Conservation (phyloP, 768 basidiomycete species). For the Tulasnella sp. region DNA sequence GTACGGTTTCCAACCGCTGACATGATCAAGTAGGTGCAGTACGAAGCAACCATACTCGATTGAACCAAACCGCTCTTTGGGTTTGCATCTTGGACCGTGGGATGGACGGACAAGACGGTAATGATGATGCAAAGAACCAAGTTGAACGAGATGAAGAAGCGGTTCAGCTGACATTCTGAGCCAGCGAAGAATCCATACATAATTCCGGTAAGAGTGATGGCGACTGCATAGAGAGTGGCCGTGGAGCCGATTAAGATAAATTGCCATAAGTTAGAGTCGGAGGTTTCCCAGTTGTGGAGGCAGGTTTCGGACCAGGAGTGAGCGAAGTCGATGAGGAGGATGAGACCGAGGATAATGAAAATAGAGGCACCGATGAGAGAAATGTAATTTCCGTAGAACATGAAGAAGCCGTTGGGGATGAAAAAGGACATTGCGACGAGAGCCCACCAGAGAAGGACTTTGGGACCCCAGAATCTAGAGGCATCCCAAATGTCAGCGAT, state of each 20-base stretch:
- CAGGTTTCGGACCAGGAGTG: constrained; percentile 98
- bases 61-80: constrained; percentile 92
- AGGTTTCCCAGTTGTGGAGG: constrained; percentile 87
- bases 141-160: constrained; percentile 96
- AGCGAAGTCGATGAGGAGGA: constrained; percentile 95
- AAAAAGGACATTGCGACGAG: constrained; percentile 76
- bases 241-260: constrained; percentile 92
- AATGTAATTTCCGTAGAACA: constrained; percentile 93
- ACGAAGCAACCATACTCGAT: constrained; percentile 91
- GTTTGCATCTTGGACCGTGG: constrained; percentile 79
- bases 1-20: constrained; percentile 90
- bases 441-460: constrained; percentile 77
- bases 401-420: constrained; percentile 95
- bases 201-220: constrained; percentile 74
- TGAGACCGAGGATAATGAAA: constrained; percentile 94
- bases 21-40: constrained; percentile 90
- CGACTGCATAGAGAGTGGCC: constrained; percentile 69
- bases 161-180: constrained; percentile 78
- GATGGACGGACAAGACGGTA: constrained; percentile 72
- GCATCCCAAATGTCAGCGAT: not conserved
- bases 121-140: constrained; percentile 65
- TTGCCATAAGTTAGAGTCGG: constrained; percentile 83
- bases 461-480: constrained; percentile 97
- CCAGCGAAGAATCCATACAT: constrained; percentile 88
- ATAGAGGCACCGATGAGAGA: constrained; percentile 82